Base-by-base conservation (phyloP, 257 asterid species). In the Mentha longifolia region DNA sequence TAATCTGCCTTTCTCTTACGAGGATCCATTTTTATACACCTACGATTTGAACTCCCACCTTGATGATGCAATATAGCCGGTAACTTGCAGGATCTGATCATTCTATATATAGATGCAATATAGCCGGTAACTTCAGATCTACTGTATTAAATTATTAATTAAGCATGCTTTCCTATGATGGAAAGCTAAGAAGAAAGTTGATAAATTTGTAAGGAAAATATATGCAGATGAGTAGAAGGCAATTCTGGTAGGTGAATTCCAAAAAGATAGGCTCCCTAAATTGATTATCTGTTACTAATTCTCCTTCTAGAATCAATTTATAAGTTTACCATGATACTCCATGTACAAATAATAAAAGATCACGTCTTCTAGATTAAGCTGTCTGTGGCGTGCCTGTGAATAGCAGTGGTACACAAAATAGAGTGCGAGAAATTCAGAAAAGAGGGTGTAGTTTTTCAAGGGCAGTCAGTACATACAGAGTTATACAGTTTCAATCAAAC, bases 201-300 rank as follows among this genome's bases (percentile, higher is more conserved):
- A 22, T 57, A 74, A 57, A 74, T 62, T 68, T 42, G 71, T 31
- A 15, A 69, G 56, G 22, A 16, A 72, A 58, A 35, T 50, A 62
- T 41, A 68, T 77, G 71, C 14, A 68, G 71, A 77, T 65, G 85
- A 75, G 83, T 70, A 65, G 2, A 74, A 77, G 81, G 57, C 78
- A 82, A 35, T 73, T 68, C 37, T 61, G 37, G 35, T 20, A 31
- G 52, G 47, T 19, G 22, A n/a, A n/a, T 52, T 22, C 15, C 28
- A 51, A 35, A n/a, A 47, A 47, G 3, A n/a, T 14, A n/a, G 20
- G 31, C 31, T 28, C 19, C 49, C 13, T 9, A 52, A 19, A 52
- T 52, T 52, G 31, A 17, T 52, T 7, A 52, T 52, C 11, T 16
- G 17, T 6, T 16, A 52, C 30, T 52, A 52, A 5, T 52, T 52